Evolutionary conservation across 1,139 yeast genomes (phyloP).

Genomic region (Zygosaccharomyces sapae): DNA sequence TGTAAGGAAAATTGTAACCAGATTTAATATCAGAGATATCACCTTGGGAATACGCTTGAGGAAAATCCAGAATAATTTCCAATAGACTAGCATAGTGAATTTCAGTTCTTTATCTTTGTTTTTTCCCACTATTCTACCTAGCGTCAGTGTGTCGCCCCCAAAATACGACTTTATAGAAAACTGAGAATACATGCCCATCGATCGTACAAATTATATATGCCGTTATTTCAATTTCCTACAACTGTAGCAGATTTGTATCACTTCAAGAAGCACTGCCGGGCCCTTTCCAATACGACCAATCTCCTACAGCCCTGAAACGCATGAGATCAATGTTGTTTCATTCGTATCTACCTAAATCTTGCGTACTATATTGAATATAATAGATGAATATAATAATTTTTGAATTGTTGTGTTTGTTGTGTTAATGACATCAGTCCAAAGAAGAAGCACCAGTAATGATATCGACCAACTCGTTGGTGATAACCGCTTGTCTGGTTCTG

Average conservation of each 20-base stretch:
- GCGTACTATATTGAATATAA: constrained; percentile 7
- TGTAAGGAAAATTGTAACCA: constrained; percentile 30
- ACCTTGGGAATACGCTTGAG: constrained; percentile 31
- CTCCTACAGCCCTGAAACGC: constrained; percentile 6
- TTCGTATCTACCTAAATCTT: constrained; percentile 7
- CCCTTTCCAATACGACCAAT: not conserved
- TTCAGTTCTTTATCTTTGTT: too few relatives aligned
- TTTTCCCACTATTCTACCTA: not conserved
- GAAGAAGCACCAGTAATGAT: constrained; percentile 99
- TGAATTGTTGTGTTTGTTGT: not conserved
- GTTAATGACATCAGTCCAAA: constrained; percentile 56
- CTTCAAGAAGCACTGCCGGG: too few relatives aligned
- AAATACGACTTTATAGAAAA: too few relatives aligned
- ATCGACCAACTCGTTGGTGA: constrained; percentile 98
- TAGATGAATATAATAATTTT: constrained; percentile 16
- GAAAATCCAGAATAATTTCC: constrained; percentile 23
- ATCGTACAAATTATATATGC: too few relatives aligned
- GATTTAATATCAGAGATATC: constrained; percentile 25
- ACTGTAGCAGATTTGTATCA: too few relatives aligned
- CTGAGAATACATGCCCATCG: too few relatives aligned
- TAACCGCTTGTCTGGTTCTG: constrained; percentile 99
- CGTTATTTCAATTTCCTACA: too few relatives aligned
- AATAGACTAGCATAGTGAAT: constrained; percentile 11
- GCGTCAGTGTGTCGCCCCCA: not conserved
- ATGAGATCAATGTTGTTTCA: constrained; percentile 4